Conservation (phyloP, 768 basidiomycete genomes). For the Phylloporus rhodoxanthus region DNA sequence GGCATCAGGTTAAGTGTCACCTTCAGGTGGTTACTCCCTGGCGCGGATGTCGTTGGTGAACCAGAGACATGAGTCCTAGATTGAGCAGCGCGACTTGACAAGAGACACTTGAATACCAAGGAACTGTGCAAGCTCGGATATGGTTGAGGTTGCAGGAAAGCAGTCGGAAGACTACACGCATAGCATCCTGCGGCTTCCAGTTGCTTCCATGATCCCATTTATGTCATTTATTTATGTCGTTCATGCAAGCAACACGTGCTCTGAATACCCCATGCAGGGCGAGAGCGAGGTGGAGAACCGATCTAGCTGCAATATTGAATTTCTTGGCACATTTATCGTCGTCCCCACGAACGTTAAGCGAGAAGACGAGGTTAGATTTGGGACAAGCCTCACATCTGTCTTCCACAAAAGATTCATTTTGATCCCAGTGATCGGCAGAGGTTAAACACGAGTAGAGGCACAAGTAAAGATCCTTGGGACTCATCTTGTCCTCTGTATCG, state of each 20-base stretch:
- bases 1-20: conserved; percentile 72
- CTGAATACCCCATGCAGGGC: conserved; percentile 87
- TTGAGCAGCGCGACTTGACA: conserved; percentile 1
- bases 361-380: neutral
- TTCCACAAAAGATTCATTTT: conserved; percentile 95
- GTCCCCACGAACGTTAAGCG: conserved; percentile 41
- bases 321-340: conserved; percentile 90
- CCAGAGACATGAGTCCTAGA: conserved; percentile 15
- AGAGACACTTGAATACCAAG: conserved; percentile 1
- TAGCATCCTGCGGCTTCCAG: too few species aligned
- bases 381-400: conserved; percentile 71
- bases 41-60: conserved; percentile 78
- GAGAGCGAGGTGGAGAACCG: conserved; percentile 90
- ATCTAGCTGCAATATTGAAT: conserved; percentile 76
- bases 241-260: conserved; percentile 10
- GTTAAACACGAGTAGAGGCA: neutral
- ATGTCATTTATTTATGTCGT: conserved; percentile 13
- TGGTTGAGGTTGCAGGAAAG: conserved; percentile 5
- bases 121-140: neutral
- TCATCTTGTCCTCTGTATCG: conserved; percentile 79
- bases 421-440: conserved; percentile 74
- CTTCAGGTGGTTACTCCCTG: conserved; percentile 79
- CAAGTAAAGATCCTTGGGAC: conserved; percentile 10
- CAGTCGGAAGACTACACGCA: conserved; percentile 26
- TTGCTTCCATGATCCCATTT: conserved; percentile 24